Base-by-base conservation (phyloP, 2,329 filamentous ascomycete species). In the Beauveria australis region DNA sequence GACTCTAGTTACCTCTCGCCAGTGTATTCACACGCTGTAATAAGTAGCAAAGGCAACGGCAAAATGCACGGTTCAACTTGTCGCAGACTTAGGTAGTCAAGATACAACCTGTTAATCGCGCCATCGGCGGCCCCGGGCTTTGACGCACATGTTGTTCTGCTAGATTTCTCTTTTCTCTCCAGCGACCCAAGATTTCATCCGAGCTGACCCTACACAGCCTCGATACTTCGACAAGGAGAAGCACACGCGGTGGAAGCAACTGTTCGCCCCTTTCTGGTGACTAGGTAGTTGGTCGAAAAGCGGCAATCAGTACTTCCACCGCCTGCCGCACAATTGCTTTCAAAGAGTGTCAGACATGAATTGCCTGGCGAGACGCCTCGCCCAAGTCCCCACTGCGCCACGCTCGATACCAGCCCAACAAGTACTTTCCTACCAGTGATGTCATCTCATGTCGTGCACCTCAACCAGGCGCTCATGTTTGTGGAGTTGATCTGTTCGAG, bases 341-440 rank as follows among this genome's bases (percentile, higher is more conserved):
- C n/a, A 24, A 14, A 33, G n/a, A 37, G 12, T 14, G n/a, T 5
- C 14, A 41, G 16, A 37, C 14, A 37, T 28, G 28, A 37, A 47
- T 10, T 44, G 46, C 44, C 44, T 37, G 9, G 33, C 37, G 37
- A 41, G 44, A 44, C 24, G 46, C 46, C 54, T 26, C 24, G 37
- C 46, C 44, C 47, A 51, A 37, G 10, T 41, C 47, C 56, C 56
- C 56, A 52, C 56, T 59, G 56, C 47, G 56, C 47, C 56, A 59
- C 56, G 44, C 56, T 52, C 37, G 46, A 51, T 51, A 58, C 55
- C 44, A 43, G 24, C 44, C 43, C 24, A 9, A 19, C 33, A 51
- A 43, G 55, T 58, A 51, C 46, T 28, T 24, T 40, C 16, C 18
- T 28, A n/a, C 48, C 56, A 52, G 52, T 59, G 56, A 59, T 52